These are phyloP conservation scores for Aspergillus amoenus DNA, from an alignment of 2,329 filamentous ascomycete species.

Conservation along the genomic window DNA sequence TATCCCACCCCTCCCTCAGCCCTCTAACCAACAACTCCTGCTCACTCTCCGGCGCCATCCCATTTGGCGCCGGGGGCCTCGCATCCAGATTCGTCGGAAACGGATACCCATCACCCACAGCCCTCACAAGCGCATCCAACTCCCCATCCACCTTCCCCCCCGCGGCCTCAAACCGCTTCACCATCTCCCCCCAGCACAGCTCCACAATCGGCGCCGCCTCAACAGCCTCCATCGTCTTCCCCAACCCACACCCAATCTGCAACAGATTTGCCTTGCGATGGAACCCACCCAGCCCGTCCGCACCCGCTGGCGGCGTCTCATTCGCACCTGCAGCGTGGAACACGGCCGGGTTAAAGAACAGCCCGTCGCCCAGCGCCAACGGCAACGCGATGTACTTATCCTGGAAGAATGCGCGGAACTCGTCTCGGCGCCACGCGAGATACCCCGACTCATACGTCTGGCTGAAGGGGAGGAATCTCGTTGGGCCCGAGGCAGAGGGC, in stretches of 20 bases:
- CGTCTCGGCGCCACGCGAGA: slow-evolving; percentile 55
- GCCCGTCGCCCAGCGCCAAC: slow-evolving; percentile 56
- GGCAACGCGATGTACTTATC: slow-evolving; percentile 54
- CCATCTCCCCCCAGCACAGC: slow-evolving; percentile 54
- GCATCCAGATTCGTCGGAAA: slow-evolving; percentile 63
- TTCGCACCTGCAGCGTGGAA: slow-evolving; percentile 65
- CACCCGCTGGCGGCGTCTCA: slow-evolving; percentile 22
- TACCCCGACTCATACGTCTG: slow-evolving; percentile 59
- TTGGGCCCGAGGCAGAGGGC: slow-evolving; percentile 59
- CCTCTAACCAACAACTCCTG: slow-evolving; percentile 52
- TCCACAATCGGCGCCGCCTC: slow-evolving; percentile 54
- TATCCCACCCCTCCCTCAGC: slow-evolving; percentile 44
- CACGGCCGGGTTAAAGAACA: slow-evolving; percentile 65
- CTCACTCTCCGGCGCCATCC: slow-evolving; percentile 62
- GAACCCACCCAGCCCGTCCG: slow-evolving; percentile 34
- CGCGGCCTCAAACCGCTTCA: slow-evolving; percentile 47
- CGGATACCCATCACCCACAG: slow-evolving; percentile 59
- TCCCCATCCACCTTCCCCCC: slow-evolving; percentile 34
- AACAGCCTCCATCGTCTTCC: slow-evolving; percentile 63
- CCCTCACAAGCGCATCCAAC: slow-evolving; percentile 50
- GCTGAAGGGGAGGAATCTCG: slow-evolving; percentile 60
- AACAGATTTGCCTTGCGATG: slow-evolving; percentile 61
- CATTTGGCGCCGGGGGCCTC: slow-evolving; percentile 55
- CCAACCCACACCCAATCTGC: slow-evolving; percentile 62
- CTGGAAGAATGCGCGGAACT: slow-evolving; percentile 57